Evolutionary conservation across 2,329 filamentous ascomycete species (phyloP).

Genomic region (Scedosporium apiospermum): DNA sequence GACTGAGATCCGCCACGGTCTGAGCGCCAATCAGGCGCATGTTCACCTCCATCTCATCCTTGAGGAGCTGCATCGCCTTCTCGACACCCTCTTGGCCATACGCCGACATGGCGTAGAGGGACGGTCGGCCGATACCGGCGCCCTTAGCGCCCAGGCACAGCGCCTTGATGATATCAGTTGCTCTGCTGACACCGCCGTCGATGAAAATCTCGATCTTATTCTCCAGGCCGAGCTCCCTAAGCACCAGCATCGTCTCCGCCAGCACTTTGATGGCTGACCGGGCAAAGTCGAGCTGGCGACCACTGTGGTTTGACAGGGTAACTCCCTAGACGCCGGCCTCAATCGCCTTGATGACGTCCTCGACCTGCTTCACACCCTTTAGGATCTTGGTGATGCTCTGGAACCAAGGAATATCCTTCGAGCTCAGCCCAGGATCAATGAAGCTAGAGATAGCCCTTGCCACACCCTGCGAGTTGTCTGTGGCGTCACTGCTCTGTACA

Average conservation of each 20-base stretch:
- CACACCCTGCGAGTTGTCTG: slow-evolving; percentile 84
- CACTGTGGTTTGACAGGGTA: slow-evolving; percentile 92
- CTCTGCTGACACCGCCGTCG: slow-evolving; percentile 82
- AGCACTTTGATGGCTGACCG: slow-evolving; percentile 83
- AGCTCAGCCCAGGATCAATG: slow-evolving; percentile 88
- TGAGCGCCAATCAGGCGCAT: slow-evolving; percentile 86
- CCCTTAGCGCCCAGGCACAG: slow-evolving; percentile 85
- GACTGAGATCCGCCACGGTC: slow-evolving; percentile 66
- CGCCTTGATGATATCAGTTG: slow-evolving; percentile 92
- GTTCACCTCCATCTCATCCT: slow-evolving; percentile 98
- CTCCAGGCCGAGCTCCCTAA: slow-evolving; percentile 64
- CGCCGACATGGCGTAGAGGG: slow-evolving; percentile 90
- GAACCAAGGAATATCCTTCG: slow-evolving; percentile 95
- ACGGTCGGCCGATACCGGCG: slow-evolving; percentile 88
- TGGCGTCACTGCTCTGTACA: slow-evolving; percentile 66
- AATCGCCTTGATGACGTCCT: slow-evolving; percentile 84
- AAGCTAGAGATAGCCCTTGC: slow-evolving; percentile 92
- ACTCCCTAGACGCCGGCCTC: slow-evolving; percentile 79
- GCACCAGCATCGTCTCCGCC: slow-evolving; percentile 84
- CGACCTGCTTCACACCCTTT: slow-evolving; percentile 92
- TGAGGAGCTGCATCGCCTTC: slow-evolving; percentile 82
- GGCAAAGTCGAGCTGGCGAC: slow-evolving; percentile 85
- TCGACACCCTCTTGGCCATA: slow-evolving; percentile 85
- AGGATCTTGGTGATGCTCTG: slow-evolving; percentile 85
- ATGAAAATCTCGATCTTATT: slow-evolving; percentile 78